Base-by-base conservation (phyloP, 169 alveolate genomes). In the Plasmodium gonderi region DNA sequence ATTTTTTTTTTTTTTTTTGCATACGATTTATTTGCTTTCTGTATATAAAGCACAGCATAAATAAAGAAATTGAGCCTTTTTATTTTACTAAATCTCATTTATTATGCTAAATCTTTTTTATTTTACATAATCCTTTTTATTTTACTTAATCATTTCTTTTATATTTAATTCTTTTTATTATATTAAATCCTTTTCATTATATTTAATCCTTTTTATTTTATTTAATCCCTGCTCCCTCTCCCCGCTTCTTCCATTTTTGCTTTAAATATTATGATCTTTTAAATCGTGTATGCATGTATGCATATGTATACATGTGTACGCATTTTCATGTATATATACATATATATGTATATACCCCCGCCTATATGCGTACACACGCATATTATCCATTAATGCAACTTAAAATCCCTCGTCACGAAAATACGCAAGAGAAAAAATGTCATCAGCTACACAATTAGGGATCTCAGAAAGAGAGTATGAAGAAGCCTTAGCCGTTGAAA, bases 391-490 rank as follows among this genome's bases (percentile, higher is more conserved):
- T 23, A 60, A 29, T 26, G 29, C 7, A 44, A 14, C 44, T 60
- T 42, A 45, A 29, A n/a, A 29, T 64, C 33, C 91, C 72, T 44
- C 60, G 29, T 45, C 36, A 40, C 40, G 1, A 17, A 17, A 26
- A 12, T n/a, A 77, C 68, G 42, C n/a, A 77, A 77, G 7, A 44
- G 45, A 76, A 49, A 90, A 90, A 90, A 90, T 90, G 94, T 90
- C 90, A n/a, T 78, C 94, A 26, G 94, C 94, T 49, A 90, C 75
- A 17, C 94, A 90, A 36, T 90, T 95, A 17, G 97, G 97, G 7
- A 67, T 95, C 40, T 95, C 97, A 42, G 91, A 80, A 78, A 94
- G 91, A 74, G 97, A 95, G 90, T 95, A 95, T 42, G 96, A 95
- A 91, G 97, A 95, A 77, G 96, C 96, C 38, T 49, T 95, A 31